These are phyloP conservation scores for Syzygium grande DNA, from an alignment of 345 rosid genomes.

Conservation along the genomic window DNA sequence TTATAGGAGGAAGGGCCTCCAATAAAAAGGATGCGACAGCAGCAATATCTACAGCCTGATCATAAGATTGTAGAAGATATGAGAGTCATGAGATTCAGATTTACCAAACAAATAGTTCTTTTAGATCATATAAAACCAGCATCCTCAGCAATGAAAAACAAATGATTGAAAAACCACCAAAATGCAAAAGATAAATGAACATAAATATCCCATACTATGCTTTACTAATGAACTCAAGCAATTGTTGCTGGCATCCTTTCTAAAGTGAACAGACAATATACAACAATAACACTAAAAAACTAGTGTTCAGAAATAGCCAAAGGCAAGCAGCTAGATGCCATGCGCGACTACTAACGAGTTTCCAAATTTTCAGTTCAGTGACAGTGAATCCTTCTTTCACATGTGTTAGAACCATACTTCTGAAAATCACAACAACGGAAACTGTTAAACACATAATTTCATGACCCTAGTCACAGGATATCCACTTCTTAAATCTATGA, in stretches of 20 bases:
- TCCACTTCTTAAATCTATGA: background rate
- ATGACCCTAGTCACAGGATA: background rate
- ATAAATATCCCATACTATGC: background rate
- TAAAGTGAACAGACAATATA: background rate
- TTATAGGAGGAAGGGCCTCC: slow-evolving; percentile 70
- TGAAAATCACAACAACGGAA: background rate
- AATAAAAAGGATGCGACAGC: slow-evolving; percentile 65
- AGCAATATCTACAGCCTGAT: slow-evolving; percentile 79
- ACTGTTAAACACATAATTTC: background rate
- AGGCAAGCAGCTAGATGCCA: background rate
- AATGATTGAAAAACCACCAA: background rate
- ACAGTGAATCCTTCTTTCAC: background rate
- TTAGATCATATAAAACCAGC: background rate
- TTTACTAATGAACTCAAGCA: background rate
- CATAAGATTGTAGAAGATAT: background rate
- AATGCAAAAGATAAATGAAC: background rate
- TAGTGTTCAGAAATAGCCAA: background rate
- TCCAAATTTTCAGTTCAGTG: background rate
- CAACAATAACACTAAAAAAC: background rate
- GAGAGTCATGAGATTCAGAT: background rate
- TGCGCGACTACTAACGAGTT: background rate
- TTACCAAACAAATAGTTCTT: background rate
- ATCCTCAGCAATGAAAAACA: background rate
- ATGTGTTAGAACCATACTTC: background rate
- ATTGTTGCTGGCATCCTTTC: background rate